phyloP scores from a whole-genome alignment of 176 grass and related monocot species.

The Hordeum marinum region DNA sequence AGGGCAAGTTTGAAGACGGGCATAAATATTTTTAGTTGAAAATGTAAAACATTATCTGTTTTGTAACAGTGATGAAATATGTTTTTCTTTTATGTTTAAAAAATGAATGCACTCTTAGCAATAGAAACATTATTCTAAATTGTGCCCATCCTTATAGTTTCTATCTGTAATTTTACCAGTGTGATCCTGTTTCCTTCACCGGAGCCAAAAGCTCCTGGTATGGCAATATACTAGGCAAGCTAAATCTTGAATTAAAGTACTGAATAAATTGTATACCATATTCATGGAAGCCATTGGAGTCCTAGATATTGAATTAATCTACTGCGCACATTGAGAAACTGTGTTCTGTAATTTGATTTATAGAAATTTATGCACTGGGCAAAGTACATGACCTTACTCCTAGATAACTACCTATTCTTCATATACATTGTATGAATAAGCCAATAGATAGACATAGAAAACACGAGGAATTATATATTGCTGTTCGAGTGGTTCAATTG shows the following conservation, averaged over 20 bases:
- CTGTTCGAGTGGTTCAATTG: background rate
- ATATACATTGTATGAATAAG: conserved; percentile 2
- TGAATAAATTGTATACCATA: background rate
- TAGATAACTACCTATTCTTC: background rate
- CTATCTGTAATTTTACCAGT: background rate
- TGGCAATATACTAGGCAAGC: background rate
- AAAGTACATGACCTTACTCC: background rate
- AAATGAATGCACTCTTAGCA: background rate
- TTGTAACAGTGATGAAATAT: conserved; percentile 6
- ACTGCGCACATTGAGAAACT: background rate
- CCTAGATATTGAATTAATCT: background rate
- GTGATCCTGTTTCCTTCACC: background rate
- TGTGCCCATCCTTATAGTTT: background rate
- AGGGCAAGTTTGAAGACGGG: background rate
- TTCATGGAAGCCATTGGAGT: background rate
- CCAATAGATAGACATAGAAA: background rate
- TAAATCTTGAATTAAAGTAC: conserved; percentile 3
- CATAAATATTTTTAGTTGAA: background rate
- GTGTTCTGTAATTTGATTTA: background rate
- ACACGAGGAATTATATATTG: background rate
- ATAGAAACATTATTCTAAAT: background rate
- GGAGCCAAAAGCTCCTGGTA: background rate
- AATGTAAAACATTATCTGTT: background rate
- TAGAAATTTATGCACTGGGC: background rate
- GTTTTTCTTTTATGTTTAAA: background rate